Conservation (phyloP, 2,329 filamentous ascomycete species). For the Alternaria postmessia region DNA sequence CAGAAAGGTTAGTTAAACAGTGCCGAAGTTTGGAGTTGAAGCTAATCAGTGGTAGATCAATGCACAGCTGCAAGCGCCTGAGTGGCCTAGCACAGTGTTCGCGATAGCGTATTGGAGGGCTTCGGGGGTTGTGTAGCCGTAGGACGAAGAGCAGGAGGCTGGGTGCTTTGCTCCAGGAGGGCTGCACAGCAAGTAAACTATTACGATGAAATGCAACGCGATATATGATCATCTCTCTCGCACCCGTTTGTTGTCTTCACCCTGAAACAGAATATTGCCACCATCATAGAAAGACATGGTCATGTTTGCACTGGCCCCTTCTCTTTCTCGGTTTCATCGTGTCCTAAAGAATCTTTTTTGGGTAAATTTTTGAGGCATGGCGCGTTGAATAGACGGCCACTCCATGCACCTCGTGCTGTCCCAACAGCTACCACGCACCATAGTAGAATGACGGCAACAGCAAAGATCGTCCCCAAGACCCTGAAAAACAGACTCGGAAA, state of each 20-base stretch:
- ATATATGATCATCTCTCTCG: background rate
- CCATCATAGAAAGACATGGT: background rate
- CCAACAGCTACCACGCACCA: constrained; percentile 64
- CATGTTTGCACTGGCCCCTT: constrained; percentile 15
- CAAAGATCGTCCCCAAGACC: constrained; percentile 65
- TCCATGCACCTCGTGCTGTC: constrained; percentile 59
- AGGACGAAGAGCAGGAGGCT: background rate
- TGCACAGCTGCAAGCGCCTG: constrained; percentile 3
- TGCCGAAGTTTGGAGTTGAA: background rate
- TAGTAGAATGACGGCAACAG: constrained; percentile 60
- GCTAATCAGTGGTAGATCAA: constrained; percentile 8
- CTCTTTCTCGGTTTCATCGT: constrained; percentile 29
- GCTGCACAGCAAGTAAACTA: background rate
- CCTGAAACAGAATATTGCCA: background rate
- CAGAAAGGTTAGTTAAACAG: constrained; percentile 56
- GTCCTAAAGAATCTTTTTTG: constrained; percentile 25
- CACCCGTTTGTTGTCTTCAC: background rate
- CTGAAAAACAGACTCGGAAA: constrained; percentile 65
- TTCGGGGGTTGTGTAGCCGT: background rate
- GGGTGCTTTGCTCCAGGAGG: constrained; percentile 1
- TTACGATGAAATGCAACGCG: background rate
- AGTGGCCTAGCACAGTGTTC: background rate
- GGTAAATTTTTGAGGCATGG: constrained; percentile 58
- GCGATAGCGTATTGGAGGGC: background rate
- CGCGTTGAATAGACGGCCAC: constrained; percentile 62